These are phyloP conservation scores for Strobilomyces echinocephalus DNA, from an alignment of 768 basidiomycete genomes.

Conservation along the genomic window DNA sequence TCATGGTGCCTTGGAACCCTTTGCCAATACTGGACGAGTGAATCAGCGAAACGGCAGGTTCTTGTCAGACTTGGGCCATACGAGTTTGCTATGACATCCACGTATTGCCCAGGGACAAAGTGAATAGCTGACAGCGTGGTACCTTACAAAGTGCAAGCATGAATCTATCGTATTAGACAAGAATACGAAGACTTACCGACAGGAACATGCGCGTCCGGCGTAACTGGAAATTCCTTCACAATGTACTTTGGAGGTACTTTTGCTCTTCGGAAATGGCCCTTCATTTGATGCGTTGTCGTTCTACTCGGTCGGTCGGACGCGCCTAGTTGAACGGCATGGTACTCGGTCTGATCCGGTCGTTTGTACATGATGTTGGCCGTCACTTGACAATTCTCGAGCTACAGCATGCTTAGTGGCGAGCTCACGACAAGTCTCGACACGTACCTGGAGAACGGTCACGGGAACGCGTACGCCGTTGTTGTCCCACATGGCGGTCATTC, in stretches of 20 bases:
- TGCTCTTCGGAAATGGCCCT: conserved; percentile 85
- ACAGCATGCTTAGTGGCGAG: conserved; percentile 10
- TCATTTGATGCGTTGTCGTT: conserved; percentile 72
- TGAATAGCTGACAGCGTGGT: conserved; percentile 87
- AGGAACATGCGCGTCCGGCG: conserved; percentile 83
- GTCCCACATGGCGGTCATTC: conserved; percentile 94
- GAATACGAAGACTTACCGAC: conserved; percentile 54
- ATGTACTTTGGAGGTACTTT: conserved; percentile 77
- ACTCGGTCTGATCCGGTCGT: conserved; percentile 62
- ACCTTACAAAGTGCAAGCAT: conserved; percentile 41
- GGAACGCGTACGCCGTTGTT: conserved; percentile 82
- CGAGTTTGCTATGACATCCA: conserved; percentile 90
- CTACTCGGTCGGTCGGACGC: conserved; percentile 71
- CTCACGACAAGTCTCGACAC: conserved; percentile 16
- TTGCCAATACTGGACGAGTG: conserved; percentile 76
- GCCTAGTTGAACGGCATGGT: conserved; percentile 93
- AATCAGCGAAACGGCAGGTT: conserved; percentile 4
- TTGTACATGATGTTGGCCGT: conserved; percentile 70
- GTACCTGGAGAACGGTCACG: conserved; percentile 91
- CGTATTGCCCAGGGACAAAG: conserved; percentile 95
- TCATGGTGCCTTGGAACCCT: conserved; percentile 97
- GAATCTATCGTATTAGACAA: background rate
- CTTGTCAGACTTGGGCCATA: conserved; percentile 35
- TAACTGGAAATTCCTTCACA: conserved; percentile 85
- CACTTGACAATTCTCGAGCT: conserved; percentile 89